Conservation (phyloP, 2,329 filamentous ascomycete species). For the Claviceps maximensis region DNA sequence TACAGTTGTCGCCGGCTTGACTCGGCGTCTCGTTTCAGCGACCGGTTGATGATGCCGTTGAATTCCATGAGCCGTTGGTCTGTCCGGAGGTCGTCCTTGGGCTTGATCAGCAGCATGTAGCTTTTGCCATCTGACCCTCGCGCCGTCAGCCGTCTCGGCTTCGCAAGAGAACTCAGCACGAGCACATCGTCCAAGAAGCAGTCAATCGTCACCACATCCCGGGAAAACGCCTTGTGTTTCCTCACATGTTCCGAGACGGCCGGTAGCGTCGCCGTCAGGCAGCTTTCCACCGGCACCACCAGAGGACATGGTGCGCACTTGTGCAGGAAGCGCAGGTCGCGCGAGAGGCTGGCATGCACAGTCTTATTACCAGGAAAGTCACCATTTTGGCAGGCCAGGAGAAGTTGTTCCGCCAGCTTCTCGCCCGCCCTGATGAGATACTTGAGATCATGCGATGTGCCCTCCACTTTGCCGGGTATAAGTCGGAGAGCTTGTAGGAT, state of each 20-base stretch:
- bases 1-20: conserved; percentile 82
- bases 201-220: conserved; percentile 72
- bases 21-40: conserved; percentile 81
- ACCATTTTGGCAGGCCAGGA: conserved; percentile 67
- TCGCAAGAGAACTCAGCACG: conserved; percentile 81
- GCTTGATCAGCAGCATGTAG: conserved; percentile 90
- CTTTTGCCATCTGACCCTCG: conserved; percentile 76
- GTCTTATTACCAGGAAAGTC: conserved; percentile 55
- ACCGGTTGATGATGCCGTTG: conserved; percentile 94
- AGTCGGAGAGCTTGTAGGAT: conserved; percentile 38
- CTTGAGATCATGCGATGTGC: conserved; percentile 46
- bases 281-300: conserved; percentile 79
- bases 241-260: conserved; percentile 56
- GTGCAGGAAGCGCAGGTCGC: conserved; percentile 72
- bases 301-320: conserved; percentile 71
- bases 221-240: conserved; percentile 75
- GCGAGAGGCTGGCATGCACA: conserved; percentile 58
- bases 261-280: conserved; percentile 71
- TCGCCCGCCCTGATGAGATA: conserved; percentile 65
- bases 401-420: conserved; percentile 67
- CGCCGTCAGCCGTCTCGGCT: conserved; percentile 78
- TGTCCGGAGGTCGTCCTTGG: conserved; percentile 93
- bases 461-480: conserved; percentile 38
- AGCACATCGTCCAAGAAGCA: conserved; percentile 77
- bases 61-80: conserved; percentile 99